These are phyloP conservation scores for Myriosclerotinia scirpicola DNA, from an alignment of 2,329 filamentous ascomycete species.

Conservation along the genomic window DNA sequence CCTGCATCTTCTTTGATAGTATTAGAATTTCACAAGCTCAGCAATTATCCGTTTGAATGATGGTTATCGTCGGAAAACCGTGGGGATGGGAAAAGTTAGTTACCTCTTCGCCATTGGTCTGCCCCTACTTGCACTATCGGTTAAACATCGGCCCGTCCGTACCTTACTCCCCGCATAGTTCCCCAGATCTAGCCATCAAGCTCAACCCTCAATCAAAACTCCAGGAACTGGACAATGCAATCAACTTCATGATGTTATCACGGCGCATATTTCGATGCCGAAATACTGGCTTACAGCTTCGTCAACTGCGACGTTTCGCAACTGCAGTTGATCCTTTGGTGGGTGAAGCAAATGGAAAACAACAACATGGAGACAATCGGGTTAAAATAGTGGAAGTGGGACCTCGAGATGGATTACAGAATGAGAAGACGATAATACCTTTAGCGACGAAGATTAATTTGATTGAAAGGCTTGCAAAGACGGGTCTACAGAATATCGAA, in stretches of 20 bases:
- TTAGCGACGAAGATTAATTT: slow-evolving; percentile 74
- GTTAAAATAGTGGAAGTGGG: slow-evolving; percentile 78
- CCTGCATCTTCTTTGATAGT: too few relatives aligned
- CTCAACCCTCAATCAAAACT: not conserved
- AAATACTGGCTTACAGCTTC: slow-evolving; percentile 9
- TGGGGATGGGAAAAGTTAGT: not conserved
- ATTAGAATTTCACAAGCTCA: too few relatives aligned
- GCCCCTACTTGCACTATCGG: not conserved
- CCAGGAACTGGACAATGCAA: slow-evolving; percentile 13
- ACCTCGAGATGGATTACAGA: slow-evolving; percentile 83
- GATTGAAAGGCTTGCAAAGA: slow-evolving; percentile 65
- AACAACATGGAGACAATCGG: slow-evolving; percentile 35
- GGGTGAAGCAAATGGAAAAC: slow-evolving; percentile 23
- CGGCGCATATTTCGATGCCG: slow-evolving; percentile 12
- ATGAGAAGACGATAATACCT: slow-evolving; percentile 72
- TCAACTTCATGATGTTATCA: slow-evolving; percentile 19
- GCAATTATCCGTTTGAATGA: too few relatives aligned
- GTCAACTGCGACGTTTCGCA: slow-evolving; percentile 31
- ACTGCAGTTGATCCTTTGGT: slow-evolving; percentile 29
- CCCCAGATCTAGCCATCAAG: slow-evolving; percentile 14
- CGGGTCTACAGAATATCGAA: slow-evolving; percentile 73
- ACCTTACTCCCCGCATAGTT: slow-evolving; percentile 8
- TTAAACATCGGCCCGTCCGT: slow-evolving; percentile 5
- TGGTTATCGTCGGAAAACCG: slow-evolving; percentile 2
- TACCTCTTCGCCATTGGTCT: not conserved